These are phyloP conservation scores for Trichoderma gracile DNA, from an alignment of 2,329 filamentous ascomycete species.

Conservation along the genomic window DNA sequence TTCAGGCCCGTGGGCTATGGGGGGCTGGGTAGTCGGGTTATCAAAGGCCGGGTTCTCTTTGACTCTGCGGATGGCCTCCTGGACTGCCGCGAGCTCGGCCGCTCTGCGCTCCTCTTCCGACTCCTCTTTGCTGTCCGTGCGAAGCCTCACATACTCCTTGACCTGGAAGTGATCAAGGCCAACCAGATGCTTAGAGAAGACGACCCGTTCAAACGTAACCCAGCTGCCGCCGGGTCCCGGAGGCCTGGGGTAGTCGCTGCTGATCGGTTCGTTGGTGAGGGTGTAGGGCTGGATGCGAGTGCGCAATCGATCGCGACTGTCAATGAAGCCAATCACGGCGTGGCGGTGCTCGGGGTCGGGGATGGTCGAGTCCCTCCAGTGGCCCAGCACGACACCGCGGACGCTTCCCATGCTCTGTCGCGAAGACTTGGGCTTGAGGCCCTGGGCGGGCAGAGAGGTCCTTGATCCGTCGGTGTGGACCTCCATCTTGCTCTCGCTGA, in stretches of 20 bases:
- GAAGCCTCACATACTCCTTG: slow-evolving; percentile 63
- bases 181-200: slow-evolving; percentile 59
- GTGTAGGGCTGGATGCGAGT: slow-evolving; percentile 57
- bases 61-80: slow-evolving; percentile 49
- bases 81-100: slow-evolving; percentile 47
- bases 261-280: slow-evolving; percentile 50
- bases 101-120: slow-evolving; percentile 42
- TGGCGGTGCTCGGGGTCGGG: slow-evolving; percentile 54
- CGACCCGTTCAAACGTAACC: slow-evolving; percentile 63
- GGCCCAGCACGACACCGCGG: slow-evolving; percentile 56
- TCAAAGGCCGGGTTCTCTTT: slow-evolving; percentile 47
- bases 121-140: slow-evolving; percentile 41
- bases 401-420: slow-evolving; percentile 37
- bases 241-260: slow-evolving; percentile 51
- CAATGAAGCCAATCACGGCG: slow-evolving; percentile 63
- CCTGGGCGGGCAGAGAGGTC: slow-evolving; percentile 30
- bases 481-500: slow-evolving; percentile 51
- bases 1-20: slow-evolving; percentile 54
- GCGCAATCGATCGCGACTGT: slow-evolving; percentile 60
- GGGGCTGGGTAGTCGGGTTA: slow-evolving; percentile 43
- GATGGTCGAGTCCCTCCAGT: slow-evolving; percentile 61
- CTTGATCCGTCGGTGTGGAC: slow-evolving; percentile 39
- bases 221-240: slow-evolving; percentile 63
- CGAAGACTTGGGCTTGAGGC: slow-evolving; percentile 34
- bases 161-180: slow-evolving; percentile 57